Base-by-base conservation (phyloP, 2,329 filamentous ascomycete species). In the Fusarium austroafricanum region DNA sequence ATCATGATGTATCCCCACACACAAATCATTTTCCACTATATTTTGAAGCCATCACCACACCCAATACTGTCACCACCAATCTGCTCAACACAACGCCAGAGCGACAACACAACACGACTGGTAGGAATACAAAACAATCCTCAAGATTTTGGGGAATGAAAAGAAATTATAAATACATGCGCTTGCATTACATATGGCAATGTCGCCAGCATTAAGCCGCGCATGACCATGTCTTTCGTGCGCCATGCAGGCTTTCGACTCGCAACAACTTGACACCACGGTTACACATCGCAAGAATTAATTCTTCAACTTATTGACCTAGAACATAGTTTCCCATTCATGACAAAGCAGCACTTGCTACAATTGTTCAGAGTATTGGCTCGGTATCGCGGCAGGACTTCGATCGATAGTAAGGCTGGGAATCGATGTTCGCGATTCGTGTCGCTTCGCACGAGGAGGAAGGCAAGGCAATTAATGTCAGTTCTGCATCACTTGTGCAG, bases 11-110 rank as follows among this genome's bases (percentile, higher is more conserved):
- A 18, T 31, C 17, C 21, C 17, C 42, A 11, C 37, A 43, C n/a
- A 26, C 23, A 46, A 49, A 21, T 47, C 20, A 49, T 38, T 35
- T 52, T 37, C 42, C 23, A n/a, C 21, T 28, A 31, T 10, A 10
- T 14, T 21, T 47, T 65, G 55, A 63, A 18, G 53, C 20, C 42
- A 49, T 50, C 62, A 51, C 20, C 57, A 52, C 50, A 66, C 15
- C 39, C 14, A 53, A 55, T 39, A 10, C 29, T 39, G 28, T 21
- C 55, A 56, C 23, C 35, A 47, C 23, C 55, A 21, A 39, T 15
- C 35, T 42, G 14, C 43, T 45, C 43, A 57, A 43, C 50, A 29
- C 28, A 38, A 5, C 39, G 29, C 18, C 10, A 37, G 18, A 20
- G n/a, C 29, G 11, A 18, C 28, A 40, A 17, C 18, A 26, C 17